Evolutionary conservation across 2,329 filamentous ascomycete species (phyloP).

Genomic region (Botrytis hyacinthi): DNA sequence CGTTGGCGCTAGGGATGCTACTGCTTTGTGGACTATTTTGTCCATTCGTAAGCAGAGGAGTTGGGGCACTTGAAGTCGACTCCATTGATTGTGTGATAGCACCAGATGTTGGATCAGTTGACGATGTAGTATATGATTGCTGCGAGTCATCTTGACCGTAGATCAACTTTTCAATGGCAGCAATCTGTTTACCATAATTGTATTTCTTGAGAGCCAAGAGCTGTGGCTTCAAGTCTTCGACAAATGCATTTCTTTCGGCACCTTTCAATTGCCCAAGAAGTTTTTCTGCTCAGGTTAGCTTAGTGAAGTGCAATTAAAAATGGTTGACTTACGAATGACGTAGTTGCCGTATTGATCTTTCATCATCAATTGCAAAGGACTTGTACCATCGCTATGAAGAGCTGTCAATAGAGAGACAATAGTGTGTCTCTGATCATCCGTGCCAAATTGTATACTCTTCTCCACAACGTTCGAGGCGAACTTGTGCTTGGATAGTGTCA

Average conservation of each 20-base stretch:
- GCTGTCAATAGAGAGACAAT: slow-evolving; percentile 65
- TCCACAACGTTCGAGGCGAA: slow-evolving; percentile 97
- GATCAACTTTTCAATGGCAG: slow-evolving; percentile 60
- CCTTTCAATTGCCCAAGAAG: slow-evolving; percentile 64
- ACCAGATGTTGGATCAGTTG: slow-evolving; percentile 32
- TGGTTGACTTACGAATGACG: slow-evolving; percentile 77
- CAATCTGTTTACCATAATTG: slow-evolving; percentile 64
- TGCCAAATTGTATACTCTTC: slow-evolving; percentile 76
- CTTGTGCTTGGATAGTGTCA: slow-evolving; percentile 87
- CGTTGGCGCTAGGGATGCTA: slow-evolving; percentile 61
- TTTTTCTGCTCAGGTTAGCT: slow-evolving; percentile 62
- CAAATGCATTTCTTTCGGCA: slow-evolving; percentile 56
- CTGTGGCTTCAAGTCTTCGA: slow-evolving; percentile 62
- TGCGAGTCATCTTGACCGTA: slow-evolving; percentile 26
- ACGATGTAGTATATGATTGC: slow-evolving; percentile 26
- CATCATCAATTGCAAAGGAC: slow-evolving; percentile 73
- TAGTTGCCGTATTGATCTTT: slow-evolving; percentile 94
- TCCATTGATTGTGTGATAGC: slow-evolving; percentile 42
- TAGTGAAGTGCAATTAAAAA: background rate
- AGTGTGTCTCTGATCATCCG: slow-evolving; percentile 63
- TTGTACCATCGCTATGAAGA: slow-evolving; percentile 62
- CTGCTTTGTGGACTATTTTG: slow-evolving; percentile 68
- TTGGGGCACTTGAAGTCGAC: slow-evolving; percentile 55
- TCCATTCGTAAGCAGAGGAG: slow-evolving; percentile 65
- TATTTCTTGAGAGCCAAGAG: slow-evolving; percentile 62